Evolutionary conservation across 129 eudicot genomes (phyloP).

Genomic region (Glebionis coronaria): DNA sequence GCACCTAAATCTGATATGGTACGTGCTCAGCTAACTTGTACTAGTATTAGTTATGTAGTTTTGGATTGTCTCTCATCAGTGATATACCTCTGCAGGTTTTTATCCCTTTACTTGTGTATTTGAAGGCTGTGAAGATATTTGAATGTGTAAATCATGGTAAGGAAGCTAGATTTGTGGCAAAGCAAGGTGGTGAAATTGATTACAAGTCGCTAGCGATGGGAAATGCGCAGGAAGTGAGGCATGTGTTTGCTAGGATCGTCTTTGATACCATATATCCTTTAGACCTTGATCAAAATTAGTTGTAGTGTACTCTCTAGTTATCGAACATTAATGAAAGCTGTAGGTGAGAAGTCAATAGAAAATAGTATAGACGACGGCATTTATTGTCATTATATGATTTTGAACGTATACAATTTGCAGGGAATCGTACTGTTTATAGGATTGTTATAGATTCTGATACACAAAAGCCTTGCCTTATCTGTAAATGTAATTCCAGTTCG

Average conservation of each 20-base stretch:
- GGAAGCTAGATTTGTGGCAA: conserved; percentile 51
- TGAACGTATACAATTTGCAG: too few relatives aligned
- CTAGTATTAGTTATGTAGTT: not conserved
- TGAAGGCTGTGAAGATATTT: conserved; percentile 60
- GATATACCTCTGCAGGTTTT: conserved; percentile 56
- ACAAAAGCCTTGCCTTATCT: too few relatives aligned
- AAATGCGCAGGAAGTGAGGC: conserved; percentile 67
- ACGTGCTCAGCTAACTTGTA: conserved; percentile 10
- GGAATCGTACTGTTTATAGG: too few relatives aligned
- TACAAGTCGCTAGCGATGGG: conserved; percentile 63
- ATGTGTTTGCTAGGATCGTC: conserved; percentile 81
- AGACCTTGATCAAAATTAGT: conserved; percentile 3
- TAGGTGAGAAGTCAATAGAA: not conserved
- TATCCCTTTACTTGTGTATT: conserved; percentile 48
- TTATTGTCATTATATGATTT: too few relatives aligned
- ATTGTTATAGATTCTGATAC: too few relatives aligned
- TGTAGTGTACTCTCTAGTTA: not conserved
- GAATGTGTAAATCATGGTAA: conserved; percentile 62
- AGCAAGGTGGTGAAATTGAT: conserved; percentile 70
- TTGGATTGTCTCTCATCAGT: conserved; percentile 1
- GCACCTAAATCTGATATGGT: conserved; percentile 85
- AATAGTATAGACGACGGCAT: too few relatives aligned
- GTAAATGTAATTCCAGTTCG: too few relatives aligned
- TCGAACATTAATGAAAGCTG: not conserved
- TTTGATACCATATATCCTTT: conserved; percentile 80